These are phyloP conservation scores for Claviceps humidiphila DNA, from an alignment of 2,329 filamentous ascomycete species.

Conservation along the genomic window DNA sequence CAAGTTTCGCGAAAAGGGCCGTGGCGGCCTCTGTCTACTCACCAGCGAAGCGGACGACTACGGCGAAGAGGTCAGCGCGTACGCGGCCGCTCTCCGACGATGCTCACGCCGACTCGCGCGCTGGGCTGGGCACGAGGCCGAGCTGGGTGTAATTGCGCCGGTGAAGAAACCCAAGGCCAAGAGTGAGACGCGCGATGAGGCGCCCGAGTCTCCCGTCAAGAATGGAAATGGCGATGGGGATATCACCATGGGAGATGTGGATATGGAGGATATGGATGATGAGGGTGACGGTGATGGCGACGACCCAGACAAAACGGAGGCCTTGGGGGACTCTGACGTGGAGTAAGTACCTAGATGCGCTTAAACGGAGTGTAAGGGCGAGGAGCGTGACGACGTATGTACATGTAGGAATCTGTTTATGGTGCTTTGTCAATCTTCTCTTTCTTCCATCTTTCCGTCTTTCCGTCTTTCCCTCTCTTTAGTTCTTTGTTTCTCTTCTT, in stretches of 20 bases:
- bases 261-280: slow-evolving; percentile 36
- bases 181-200: slow-evolving; percentile 11
- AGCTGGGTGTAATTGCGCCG: slow-evolving; percentile 33
- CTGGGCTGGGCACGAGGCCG: slow-evolving; percentile 42
- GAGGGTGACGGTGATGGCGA: slow-evolving; percentile 35
- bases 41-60: slow-evolving; percentile 55
- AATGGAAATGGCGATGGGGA: slow-evolving; percentile 29
- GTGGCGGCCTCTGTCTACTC: slow-evolving; percentile 52
- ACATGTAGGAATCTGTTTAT: background rate
- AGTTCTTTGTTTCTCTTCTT: no score
- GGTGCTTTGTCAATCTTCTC: background rate
- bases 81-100: slow-evolving; percentile 52
- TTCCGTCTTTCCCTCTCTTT: no score
- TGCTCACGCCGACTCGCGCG: slow-evolving; percentile 51
- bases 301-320: slow-evolving; percentile 26
- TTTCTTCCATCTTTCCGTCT: background rate
- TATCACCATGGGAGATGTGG: slow-evolving; percentile 37
- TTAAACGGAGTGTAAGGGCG: background rate
- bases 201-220: slow-evolving; percentile 4
- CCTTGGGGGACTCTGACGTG: slow-evolving; percentile 23
- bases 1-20: slow-evolving; percentile 41
- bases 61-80: slow-evolving; percentile 58
- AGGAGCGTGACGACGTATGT: background rate
- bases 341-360: slow-evolving; percentile 10
- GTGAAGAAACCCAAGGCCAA: slow-evolving; percentile 25